These are phyloP conservation scores for Cyathus olla DNA, from an alignment of 1,284 basidiomycete genomes.

Conservation along the genomic window DNA sequence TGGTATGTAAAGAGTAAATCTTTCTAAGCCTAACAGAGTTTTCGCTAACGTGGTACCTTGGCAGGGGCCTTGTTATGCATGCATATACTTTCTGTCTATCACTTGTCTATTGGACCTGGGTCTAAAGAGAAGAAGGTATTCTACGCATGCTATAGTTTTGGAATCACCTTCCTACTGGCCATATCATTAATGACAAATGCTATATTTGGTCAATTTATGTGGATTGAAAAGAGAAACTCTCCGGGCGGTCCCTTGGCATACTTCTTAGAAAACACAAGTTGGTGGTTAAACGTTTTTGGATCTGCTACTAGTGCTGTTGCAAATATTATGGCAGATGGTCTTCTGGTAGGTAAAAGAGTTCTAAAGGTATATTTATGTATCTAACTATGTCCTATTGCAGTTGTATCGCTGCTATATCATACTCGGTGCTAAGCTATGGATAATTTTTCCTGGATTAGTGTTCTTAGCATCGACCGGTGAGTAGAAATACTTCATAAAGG, in stretches of 20 bases:
- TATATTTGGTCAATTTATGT: background rate
- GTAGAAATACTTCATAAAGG: background rate
- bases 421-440: constrained; percentile 9
- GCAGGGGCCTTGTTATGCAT: too few species aligned
- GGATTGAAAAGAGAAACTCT: background rate
- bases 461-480: constrained; percentile 27
- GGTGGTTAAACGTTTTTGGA: background rate
- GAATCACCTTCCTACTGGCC: background rate
- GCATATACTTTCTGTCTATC: too few species aligned
- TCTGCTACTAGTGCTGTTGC: background rate
- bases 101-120: too few species aligned
- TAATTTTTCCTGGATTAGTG: constrained; percentile 23
- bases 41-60: too few species aligned
- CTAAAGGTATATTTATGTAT: too few species aligned
- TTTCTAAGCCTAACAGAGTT: too few species aligned
- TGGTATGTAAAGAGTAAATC: too few species aligned
- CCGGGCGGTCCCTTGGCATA: background rate
- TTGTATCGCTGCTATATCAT: constrained; percentile 35
- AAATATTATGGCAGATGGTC: background rate
- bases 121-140: too few species aligned
- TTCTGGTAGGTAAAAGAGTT: too few species aligned
- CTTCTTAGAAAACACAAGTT: background rate
- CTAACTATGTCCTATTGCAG: too few species aligned
- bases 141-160: background rate
- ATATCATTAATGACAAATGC: background rate